Base-by-base conservation (phyloP, 2,329 filamentous ascomycete species). In the Leptographium procerum region DNA sequence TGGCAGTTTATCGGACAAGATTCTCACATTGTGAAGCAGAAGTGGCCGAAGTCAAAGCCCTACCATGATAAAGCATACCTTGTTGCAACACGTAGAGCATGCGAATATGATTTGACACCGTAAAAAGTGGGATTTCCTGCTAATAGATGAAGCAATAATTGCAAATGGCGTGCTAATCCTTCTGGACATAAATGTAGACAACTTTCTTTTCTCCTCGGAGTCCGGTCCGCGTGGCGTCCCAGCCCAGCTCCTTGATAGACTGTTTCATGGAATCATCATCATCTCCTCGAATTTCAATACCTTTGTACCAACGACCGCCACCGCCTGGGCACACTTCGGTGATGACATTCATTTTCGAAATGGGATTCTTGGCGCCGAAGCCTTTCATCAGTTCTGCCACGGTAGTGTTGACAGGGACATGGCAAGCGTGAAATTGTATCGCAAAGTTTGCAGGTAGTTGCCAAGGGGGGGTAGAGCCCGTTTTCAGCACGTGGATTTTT, bases 171-270 rank as follows among this genome's bases (percentile, higher is more conserved):
- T 11, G 19, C 31, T 54, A 81, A 54, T 73, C 76, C 67, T 81
- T 83, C 22, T 76, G 79, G 57, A 84, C 72, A 74, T 81, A 86
- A 19, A 85, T 62, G 67, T 80, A 84, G n/a, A 84, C 77, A 3
- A 83, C 75, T 0, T 78, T 77, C 68, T 78, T 79, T 63, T 75
- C 72, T 0, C 75, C 74, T 0, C 69, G 66, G 19, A 73, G 67
- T 0, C 81, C 81, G 1, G 73, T 77, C 10, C 81, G 67, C 1
- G 71, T 72, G 22, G 68, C 66, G 43, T 83, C 78, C 83, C 85
- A 87, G 0, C 84, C 84, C 11, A 85, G 64, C 1, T 83, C 76
- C 60, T 70, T 73, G 60, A 87, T 70, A 0, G 74, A 75, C 72
- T 76, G 75, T 61, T 71, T 72, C 62, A 81, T 69, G 34, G 73